Percentiles rank a stretch among this genome's conserved stretches.
These are phyloP conservation scores for Uromyces viciae-fabae DNA, from an alignment of 1,284 basidiomycete species.

Conservation along the genomic window DNA sequence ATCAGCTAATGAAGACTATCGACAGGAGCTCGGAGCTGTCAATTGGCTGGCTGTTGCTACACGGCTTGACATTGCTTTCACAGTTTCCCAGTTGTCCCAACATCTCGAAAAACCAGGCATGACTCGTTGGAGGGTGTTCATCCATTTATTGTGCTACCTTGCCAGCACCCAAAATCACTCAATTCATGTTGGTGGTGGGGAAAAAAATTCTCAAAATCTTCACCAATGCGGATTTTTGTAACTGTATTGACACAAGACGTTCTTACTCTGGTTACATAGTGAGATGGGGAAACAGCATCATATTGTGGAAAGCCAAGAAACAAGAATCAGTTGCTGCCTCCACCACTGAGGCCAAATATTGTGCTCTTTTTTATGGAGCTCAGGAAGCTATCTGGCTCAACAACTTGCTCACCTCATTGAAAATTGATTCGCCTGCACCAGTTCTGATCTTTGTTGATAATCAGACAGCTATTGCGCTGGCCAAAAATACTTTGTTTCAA, in stretches of 20 bases:
- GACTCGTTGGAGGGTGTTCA: neutral
- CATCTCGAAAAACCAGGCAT: conserved; percentile 6
- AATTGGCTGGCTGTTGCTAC: neutral
- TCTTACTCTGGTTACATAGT: neutral
- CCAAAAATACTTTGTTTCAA: neutral
- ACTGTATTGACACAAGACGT: neutral
- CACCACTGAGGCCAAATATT: conserved; percentile 13
- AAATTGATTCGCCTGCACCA: neutral
- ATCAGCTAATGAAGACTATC: neutral
- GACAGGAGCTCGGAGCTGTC: neutral
- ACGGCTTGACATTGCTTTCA: neutral
- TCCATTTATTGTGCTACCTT: neutral
- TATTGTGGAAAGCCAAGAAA: conserved; percentile 3
- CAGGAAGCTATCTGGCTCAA: conserved; percentile 15
- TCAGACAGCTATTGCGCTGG: neutral
- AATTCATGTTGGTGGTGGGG: neutral
- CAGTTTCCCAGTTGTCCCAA: neutral
- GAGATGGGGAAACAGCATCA: neutral
- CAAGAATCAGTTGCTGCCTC: neutral
- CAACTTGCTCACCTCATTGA: neutral
- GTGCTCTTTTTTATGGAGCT: neutral
- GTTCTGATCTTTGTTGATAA: neutral
- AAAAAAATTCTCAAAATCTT: neutral
- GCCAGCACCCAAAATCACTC: neutral
- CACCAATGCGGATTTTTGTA: neutral